Evolutionary conservation across 202 grass and related monocot genomes (phyloP).

Genomic region (Bolboschoenoplectus hybrid): DNA sequence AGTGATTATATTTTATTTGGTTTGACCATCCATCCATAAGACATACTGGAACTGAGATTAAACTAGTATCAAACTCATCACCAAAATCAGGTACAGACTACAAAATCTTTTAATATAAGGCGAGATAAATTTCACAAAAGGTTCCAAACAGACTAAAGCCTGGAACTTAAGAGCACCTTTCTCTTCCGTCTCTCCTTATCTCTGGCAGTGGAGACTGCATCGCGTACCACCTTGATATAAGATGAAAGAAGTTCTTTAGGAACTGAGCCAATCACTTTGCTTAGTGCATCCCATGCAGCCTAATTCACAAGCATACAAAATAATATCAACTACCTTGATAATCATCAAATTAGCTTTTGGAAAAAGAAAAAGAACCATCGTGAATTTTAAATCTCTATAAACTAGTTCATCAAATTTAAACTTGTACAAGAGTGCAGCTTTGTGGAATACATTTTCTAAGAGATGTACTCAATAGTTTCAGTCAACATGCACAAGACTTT

Average conservation of each 20-base stretch:
- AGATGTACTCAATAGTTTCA: not conserved
- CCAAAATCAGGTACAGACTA: not conserved
- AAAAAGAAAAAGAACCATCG: not conserved
- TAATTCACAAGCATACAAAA: conserved; percentile 34
- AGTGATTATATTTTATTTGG: not conserved
- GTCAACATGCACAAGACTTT: not conserved
- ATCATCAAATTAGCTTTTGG: conserved; percentile 8
- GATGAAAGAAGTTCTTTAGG: conserved; percentile 86
- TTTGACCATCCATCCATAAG: not conserved
- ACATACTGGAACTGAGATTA: not conserved
- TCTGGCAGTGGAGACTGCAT: conserved; percentile 95
- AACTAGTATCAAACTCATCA: conserved; percentile 3
- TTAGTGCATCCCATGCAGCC: conserved; percentile 95
- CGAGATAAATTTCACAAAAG: not conserved
- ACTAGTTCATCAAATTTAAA: not conserved
- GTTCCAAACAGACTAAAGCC: conserved; percentile 25
- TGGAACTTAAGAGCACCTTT: conserved; percentile 56
- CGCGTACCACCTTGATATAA: conserved; percentile 90
- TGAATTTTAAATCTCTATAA: not conserved
- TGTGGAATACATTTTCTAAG: not conserved
- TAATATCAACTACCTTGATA: conserved; percentile 1
- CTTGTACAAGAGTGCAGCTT: not conserved
- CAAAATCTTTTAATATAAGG: not conserved
- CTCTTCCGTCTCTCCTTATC: conserved; percentile 94
- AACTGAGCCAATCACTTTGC: conserved; percentile 81